Percentiles rank a stretch among this genome's conserved stretches.
phyloP scores from a whole-genome alignment of 805 yeast species.

The Phaffomyces thermotolerans region DNA sequence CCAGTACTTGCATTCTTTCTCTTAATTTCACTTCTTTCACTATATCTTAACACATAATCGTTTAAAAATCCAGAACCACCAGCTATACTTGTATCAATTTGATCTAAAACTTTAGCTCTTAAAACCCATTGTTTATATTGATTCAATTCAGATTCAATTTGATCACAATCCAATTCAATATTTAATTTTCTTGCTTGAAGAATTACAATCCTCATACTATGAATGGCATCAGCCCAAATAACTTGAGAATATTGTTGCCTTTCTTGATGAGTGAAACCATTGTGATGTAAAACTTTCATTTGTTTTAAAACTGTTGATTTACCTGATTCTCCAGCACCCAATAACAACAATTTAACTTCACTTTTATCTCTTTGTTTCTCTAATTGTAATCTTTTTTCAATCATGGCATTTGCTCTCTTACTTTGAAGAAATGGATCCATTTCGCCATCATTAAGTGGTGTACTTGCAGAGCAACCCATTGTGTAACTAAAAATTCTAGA shows the following conservation, averaged over 20 bases:
- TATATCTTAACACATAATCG: constrained; percentile 57
- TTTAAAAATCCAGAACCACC: constrained; percentile 58
- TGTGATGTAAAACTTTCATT: constrained; percentile 75
- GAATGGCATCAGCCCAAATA: constrained; percentile 88
- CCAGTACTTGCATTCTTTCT: constrained; percentile 53
- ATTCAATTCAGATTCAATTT: constrained; percentile 39
- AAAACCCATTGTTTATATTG: constrained; percentile 43
- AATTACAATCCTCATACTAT: constrained; percentile 71
- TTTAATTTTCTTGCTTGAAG: constrained; percentile 66
- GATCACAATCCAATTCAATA: constrained; percentile 61
- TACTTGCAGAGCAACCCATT: constrained; percentile 72
- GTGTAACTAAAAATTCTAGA: not conserved
- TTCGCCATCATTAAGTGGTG: constrained; percentile 35
- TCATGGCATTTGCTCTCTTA: constrained; percentile 49
- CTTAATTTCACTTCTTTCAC: constrained; percentile 44
- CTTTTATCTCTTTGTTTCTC: constrained; percentile 47
- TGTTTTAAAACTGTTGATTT: constrained; percentile 90
- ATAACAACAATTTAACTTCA: constrained; percentile 62
- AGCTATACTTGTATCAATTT: constrained; percentile 57
- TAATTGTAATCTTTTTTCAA: constrained; percentile 53
- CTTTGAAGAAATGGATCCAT: constrained; percentile 44
- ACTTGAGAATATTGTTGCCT: constrained; percentile 74
- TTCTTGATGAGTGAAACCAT: constrained; percentile 77
- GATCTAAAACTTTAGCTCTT: constrained; percentile 50
- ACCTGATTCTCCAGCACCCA: constrained; percentile 95